phyloP scores from a whole-genome alignment of 176 grass and related monocot species.

The Chloris gayana region DNA sequence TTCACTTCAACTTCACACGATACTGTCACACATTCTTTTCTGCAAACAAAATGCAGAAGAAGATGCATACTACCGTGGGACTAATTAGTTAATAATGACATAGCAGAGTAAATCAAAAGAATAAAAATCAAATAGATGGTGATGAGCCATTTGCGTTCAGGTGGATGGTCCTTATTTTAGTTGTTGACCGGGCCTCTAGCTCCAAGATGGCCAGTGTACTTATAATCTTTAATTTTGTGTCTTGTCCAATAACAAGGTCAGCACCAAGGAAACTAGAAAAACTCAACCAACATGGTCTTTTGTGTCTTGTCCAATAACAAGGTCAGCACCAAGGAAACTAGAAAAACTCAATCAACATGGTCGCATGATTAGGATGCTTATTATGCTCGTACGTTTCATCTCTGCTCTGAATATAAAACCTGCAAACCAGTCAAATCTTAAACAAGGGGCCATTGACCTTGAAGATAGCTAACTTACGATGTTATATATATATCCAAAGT shows the following conservation, averaged over 20 bases:
- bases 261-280: background rate
- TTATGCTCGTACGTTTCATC: too few relatives aligned
- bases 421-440: background rate
- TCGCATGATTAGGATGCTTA: background rate
- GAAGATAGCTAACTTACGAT: background rate
- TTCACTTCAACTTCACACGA: too few relatives aligned
- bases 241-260: constrained; percentile 18
- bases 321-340: constrained; percentile 20
- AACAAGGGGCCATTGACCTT: background rate
- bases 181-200: background rate
- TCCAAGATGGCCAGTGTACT: background rate
- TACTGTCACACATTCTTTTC: too few relatives aligned
- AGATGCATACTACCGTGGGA: too few relatives aligned
- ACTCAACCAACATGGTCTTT: background rate
- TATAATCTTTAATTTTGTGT: background rate
- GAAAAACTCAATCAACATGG: constrained; percentile 7
- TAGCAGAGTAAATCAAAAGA: background rate
- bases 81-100: too few relatives aligned
- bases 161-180: constrained; percentile 15
- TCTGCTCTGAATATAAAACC: background rate
- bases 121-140: background rate
- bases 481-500: background rate
- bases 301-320: background rate
- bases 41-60: too few relatives aligned
- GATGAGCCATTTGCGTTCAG: background rate